Base-by-base conservation (phyloP, 306 rosid species). In the barrel medic (Medicago truncatula) region DNA sequence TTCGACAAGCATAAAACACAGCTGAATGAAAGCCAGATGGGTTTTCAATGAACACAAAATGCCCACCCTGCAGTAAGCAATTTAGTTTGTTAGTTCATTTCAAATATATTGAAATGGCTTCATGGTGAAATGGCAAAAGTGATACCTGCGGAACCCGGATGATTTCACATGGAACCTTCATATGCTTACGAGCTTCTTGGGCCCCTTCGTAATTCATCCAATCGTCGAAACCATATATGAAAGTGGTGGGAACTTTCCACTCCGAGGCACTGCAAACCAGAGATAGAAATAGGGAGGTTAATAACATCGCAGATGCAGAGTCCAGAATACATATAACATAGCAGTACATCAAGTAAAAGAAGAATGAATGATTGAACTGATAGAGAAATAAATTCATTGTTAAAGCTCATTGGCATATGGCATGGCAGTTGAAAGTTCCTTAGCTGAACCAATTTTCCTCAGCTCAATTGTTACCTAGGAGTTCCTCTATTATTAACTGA, bases 191-290 rank as follows among this genome's bases (percentile, higher is more conserved):
- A 71, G 99, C 98, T 86, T 88, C 97, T 89, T 85, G 90, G 70
- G 98, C 99, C 17, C 94, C 99, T 79, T 83, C 82, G 71, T 96
- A 96, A 77, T 75, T 85, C 98, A 92, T 88, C 99, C 98, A 96
- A 62, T 96, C 99, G 58, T 89, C 75, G 69, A 70, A n/a, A 20
- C 99, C 99, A 76, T 92, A 96, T 56, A 96, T 92, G 85, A 96
- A 96, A 77, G 93, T 84, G 49, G 99, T 90, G 21, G 99, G 99
- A 53, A 96, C 98, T 76, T 92, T 92, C 99, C 97, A 96, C 76
- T 96, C 97, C 0, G 96, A 58, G 14, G 93, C 97, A 47, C 99
- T 96, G 87, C 50, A 72, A 71, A 70, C 38, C 62, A 73, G 11
- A 66, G 68, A 61, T 12, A 58, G 14, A 60, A 54, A 77, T 28